phyloP scores from a whole-genome alignment of 352 stramenopile genomes.

The Hyaloperonospora brassicae region DNA sequence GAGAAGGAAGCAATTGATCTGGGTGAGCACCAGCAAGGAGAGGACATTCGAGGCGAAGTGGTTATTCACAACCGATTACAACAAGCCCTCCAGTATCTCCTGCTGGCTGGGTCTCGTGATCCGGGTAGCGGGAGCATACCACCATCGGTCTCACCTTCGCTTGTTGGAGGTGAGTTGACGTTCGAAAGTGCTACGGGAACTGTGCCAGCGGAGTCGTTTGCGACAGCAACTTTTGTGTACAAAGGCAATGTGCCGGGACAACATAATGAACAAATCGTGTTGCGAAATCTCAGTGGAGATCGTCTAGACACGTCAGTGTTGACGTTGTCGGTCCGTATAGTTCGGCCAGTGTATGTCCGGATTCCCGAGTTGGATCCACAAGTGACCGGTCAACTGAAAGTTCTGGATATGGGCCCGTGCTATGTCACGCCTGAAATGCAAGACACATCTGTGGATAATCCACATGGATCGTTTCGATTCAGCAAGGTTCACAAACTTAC shows the following conservation, averaged over 20 bases:
- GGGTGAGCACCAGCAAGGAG: constrained; percentile 66
- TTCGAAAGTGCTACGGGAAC: constrained; percentile 71
- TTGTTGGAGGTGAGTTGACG: constrained; percentile 49
- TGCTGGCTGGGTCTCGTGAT: constrained; percentile 50
- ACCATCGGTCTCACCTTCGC: constrained; percentile 12
- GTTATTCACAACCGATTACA: constrained; percentile 62
- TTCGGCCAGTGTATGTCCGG: constrained; percentile 74
- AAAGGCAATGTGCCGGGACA: constrained; percentile 54
- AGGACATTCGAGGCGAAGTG: constrained; percentile 47
- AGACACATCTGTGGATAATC: constrained; percentile 65
- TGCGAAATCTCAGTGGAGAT: constrained; percentile 76
- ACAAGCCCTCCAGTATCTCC: constrained; percentile 62
- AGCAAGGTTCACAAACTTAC: constrained; percentile 85
- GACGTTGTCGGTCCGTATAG: constrained; percentile 57
- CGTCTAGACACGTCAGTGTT: constrained; percentile 66
- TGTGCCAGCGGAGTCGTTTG: constrained; percentile 42
- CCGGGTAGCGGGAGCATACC: constrained; percentile 15
- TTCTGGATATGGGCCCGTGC: constrained; percentile 70
- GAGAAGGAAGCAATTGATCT: constrained; percentile 66
- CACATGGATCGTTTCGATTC: constrained; percentile 68
- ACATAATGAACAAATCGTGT: constrained; percentile 68
- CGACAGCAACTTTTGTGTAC: constrained; percentile 62
- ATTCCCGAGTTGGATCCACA: constrained; percentile 77
- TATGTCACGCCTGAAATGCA: constrained; percentile 84
- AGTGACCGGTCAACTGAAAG: constrained; percentile 59